A percentile compares a stretch with the other conserved stretches of the same genome.
These are phyloP conservation scores for Apiospora hydei DNA, from an alignment of 2,329 filamentous ascomycete species.

Conservation along the genomic window DNA sequence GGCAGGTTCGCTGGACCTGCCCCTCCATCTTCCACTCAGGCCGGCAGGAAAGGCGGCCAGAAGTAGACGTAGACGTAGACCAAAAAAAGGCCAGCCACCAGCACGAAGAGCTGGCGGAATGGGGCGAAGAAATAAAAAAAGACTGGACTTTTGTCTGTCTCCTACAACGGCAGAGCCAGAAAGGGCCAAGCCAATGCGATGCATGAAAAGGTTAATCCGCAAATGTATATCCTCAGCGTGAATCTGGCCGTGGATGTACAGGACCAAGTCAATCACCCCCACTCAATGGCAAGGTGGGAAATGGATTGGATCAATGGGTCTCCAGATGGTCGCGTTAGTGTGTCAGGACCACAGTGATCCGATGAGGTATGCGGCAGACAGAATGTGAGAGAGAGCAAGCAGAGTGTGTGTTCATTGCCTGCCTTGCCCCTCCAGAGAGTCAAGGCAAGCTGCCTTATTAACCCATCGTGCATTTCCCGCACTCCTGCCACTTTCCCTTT, in stretches of 20 bases:
- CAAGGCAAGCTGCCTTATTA: constrained; percentile 11
- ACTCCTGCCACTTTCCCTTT: constrained; percentile 2
- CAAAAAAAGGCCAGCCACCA: not conserved
- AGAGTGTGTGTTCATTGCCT: not conserved
- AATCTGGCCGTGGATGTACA: not conserved
- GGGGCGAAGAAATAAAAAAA: constrained; percentile 7
- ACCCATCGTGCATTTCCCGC: constrained; percentile 22
- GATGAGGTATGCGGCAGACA: not conserved
- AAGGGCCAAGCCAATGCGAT: constrained; percentile 4
- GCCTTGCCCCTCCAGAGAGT: constrained; percentile 5
- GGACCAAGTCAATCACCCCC: constrained; percentile 1
- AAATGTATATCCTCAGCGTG: not conserved
- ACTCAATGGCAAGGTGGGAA: constrained; percentile 7
- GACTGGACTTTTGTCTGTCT: not conserved
- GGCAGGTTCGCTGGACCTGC: constrained; percentile 6
- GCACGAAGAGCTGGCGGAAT: not conserved
- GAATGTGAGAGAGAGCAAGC: not conserved
- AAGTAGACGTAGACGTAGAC: not conserved
- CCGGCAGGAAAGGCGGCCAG: not conserved
- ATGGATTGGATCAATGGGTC: constrained; percentile 21
- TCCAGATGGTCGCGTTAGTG: constrained; percentile 18
- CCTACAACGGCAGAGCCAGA: not conserved
- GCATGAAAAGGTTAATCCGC: constrained; percentile 2
- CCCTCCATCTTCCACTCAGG: not conserved
- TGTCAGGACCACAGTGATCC: constrained; percentile 24